phyloP scores from a whole-genome alignment of 2,329 filamentous ascomycete genomes.

The Pezizomycotina sp. region DNA sequence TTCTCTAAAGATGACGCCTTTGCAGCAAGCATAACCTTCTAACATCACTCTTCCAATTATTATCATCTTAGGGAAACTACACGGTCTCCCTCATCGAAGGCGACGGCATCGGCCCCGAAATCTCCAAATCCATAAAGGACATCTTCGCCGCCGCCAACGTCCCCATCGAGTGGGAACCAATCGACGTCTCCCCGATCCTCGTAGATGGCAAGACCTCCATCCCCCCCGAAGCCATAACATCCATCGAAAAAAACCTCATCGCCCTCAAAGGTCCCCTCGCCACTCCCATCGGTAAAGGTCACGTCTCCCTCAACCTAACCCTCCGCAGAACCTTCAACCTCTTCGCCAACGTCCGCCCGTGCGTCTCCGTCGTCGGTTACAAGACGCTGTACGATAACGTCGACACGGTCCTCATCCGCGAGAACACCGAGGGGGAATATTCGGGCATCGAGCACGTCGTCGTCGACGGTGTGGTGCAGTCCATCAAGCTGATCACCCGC shows the following conservation, averaged over 20 bases:
- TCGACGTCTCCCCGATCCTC: slow-evolving; percentile 85
- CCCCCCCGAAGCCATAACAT: slow-evolving; percentile 78
- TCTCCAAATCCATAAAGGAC: slow-evolving; percentile 93
- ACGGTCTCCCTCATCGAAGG: slow-evolving; percentile 95
- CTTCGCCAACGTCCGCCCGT: slow-evolving; percentile 96
- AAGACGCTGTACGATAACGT: slow-evolving; percentile 97
- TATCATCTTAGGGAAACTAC: slow-evolving; percentile 68
- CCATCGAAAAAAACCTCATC: slow-evolving; percentile 88
- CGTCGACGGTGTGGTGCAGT: slow-evolving; percentile 93
- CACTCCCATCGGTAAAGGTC: slow-evolving; percentile 93
- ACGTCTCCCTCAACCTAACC: slow-evolving; percentile 96
- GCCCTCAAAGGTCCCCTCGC: slow-evolving; percentile 96
- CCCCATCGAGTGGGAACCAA: slow-evolving; percentile 89
- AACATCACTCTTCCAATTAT: too few relatives aligned
- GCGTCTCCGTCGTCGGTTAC: slow-evolving; percentile 90
- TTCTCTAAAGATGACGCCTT: too few relatives aligned
- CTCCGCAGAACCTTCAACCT: slow-evolving; percentile 99
- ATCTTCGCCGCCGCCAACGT: slow-evolving; percentile 90
- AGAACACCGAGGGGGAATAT: slow-evolving; percentile 99
- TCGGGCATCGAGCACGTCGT: slow-evolving; percentile 97
- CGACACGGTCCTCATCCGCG: slow-evolving; percentile 92
- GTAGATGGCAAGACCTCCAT: slow-evolving; percentile 95
- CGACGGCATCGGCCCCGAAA: slow-evolving; percentile 96
- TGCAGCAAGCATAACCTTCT: too few relatives aligned
- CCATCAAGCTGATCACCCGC: slow-evolving; percentile 97